phyloP scores from a whole-genome alignment of 805 yeast genomes.

The Candida ponderosae region DNA sequence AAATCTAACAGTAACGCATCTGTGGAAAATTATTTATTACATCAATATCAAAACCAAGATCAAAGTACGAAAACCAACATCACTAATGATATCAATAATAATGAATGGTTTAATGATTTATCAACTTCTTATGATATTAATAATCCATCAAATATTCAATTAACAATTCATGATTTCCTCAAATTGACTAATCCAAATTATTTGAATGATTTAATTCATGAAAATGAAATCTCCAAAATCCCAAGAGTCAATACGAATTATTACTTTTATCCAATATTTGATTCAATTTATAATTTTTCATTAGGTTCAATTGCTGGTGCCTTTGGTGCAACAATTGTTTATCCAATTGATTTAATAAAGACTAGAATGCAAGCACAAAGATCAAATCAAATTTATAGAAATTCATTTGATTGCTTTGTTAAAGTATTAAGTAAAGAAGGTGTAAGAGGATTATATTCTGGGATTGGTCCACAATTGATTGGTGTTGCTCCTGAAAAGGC shows the following conservation, averaged over 20 bases:
- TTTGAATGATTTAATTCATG: slow-evolving; percentile 24
- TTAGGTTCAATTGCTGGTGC: slow-evolving; percentile 96
- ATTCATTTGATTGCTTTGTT: slow-evolving; percentile 78
- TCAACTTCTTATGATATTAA: background rate
- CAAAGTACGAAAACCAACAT: background rate
- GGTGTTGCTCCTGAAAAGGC: slow-evolving; percentile 99
- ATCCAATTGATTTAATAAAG: slow-evolving; percentile 93
- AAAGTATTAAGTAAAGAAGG: slow-evolving; percentile 79
- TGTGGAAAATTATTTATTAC: no score
- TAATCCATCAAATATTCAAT: slow-evolving; percentile 7
- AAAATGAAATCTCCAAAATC: slow-evolving; percentile 19
- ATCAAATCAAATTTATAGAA: slow-evolving; percentile 58
- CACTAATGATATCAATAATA: slow-evolving; percentile 2
- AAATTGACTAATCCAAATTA: slow-evolving; percentile 34
- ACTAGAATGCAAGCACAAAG: slow-evolving; percentile 97
- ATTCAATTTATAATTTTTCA: slow-evolving; percentile 78
- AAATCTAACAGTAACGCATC: no score
- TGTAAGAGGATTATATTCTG: slow-evolving; percentile 78
- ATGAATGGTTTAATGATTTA: background rate
- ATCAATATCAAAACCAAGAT: no score
- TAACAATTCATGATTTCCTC: slow-evolving; percentile 31
- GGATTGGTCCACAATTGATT: slow-evolving; percentile 86
- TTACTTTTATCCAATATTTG: slow-evolving; percentile 60
- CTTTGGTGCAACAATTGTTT: slow-evolving; percentile 95
- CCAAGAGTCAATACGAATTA: slow-evolving; percentile 24